phyloP scores from a whole-genome alignment of 495 filamentous ascomycete genomes.

The Podospora conica region DNA sequence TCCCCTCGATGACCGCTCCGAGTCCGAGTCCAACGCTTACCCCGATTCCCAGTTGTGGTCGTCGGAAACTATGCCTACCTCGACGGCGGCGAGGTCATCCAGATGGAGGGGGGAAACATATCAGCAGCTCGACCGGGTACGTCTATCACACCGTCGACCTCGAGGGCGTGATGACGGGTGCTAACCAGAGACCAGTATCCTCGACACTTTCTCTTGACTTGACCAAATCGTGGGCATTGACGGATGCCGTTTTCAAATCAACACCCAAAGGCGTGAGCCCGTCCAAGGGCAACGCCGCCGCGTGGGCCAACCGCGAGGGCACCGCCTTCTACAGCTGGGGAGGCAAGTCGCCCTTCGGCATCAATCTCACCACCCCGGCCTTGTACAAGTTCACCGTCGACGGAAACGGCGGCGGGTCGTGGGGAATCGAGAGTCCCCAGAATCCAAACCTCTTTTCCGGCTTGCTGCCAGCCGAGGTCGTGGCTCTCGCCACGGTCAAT shows the following conservation, averaged over 20 bases:
- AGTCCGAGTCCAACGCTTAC: background rate
- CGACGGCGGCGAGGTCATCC: background rate
- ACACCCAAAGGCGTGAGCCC: conserved; percentile 19
- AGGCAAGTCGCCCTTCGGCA: conserved; percentile 18
- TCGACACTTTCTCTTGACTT: conserved; percentile 34
- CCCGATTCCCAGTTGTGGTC: background rate
- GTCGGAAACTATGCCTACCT: background rate
- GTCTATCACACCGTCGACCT: background rate
- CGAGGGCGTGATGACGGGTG: too few relatives aligned
- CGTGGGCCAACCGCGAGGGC: conserved; percentile 24
- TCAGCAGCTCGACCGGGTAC: background rate
- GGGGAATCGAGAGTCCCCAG: conserved; percentile 17
- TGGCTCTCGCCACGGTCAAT: conserved; percentile 2
- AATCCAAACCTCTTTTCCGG: background rate
- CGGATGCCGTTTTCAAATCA: conserved; percentile 21
- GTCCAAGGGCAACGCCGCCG: conserved; percentile 17
- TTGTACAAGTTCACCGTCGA: conserved; percentile 34
- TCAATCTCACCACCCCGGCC: conserved; percentile 15
- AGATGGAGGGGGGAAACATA: background rate
- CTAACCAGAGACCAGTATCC: conserved; percentile 16
- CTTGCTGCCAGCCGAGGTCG: background rate
- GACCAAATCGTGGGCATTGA: conserved; percentile 29
- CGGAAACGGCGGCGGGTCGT: conserved; percentile 30
- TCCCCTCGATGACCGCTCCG: background rate
- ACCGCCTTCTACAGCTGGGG: conserved; percentile 34